Evolutionary conservation across 2,329 filamentous ascomycete species (phyloP).

Genomic region (Aspergillus sp.): DNA sequence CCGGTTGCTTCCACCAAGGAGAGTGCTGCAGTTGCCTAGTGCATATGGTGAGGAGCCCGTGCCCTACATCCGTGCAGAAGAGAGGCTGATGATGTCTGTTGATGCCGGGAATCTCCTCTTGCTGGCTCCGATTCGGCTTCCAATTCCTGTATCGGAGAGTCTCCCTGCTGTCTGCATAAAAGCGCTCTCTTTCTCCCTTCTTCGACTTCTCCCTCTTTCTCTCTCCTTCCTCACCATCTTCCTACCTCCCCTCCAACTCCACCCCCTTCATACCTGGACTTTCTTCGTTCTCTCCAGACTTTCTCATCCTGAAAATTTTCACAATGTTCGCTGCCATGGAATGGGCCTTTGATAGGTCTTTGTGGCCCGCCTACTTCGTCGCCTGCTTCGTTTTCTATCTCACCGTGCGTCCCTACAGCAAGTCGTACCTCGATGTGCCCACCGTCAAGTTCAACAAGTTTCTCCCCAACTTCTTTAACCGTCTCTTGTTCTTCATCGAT

Average conservation of each 20-base stretch:
- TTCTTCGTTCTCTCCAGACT: background rate
- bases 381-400: background rate
- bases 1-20: too few relatives aligned
- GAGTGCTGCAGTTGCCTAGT: too few relatives aligned
- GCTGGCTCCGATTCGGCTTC: background rate
- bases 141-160: background rate
- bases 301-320: background rate
- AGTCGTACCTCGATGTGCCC: conserved; percentile 16
- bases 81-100: too few relatives aligned
- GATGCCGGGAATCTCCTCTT: background rate
- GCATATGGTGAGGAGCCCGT: too few relatives aligned
- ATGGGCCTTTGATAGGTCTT: background rate
- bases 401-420: background rate
- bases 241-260: background rate
- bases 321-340: background rate
- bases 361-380: background rate
- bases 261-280: background rate
- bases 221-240: background rate
- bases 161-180: background rate
- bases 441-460: conserved; percentile 20
- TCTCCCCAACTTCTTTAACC: conserved; percentile 26
- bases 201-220: background rate
- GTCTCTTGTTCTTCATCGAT: conserved; percentile 24
- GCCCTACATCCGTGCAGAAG: too few relatives aligned
- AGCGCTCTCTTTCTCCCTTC: background rate